Evolutionary conservation across 495 filamentous ascomycete species (phyloP).

Genomic region (Penicillium waksmanii): DNA sequence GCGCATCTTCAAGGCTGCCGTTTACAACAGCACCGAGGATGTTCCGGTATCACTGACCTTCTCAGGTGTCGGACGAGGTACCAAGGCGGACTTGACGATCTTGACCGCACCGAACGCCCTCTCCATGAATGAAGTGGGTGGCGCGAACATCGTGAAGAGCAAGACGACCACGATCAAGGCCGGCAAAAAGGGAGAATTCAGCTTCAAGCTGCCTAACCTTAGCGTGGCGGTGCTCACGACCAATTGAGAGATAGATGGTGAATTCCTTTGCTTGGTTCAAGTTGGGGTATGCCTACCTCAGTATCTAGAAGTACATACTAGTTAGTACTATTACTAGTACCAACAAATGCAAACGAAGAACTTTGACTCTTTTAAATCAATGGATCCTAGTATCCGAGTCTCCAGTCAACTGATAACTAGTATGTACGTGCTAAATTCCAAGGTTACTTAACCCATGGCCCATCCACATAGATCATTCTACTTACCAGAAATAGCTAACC

Average conservation of each 20-base stretch:
- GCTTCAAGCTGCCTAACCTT: constrained; percentile 52
- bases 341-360: neutral
- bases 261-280: no score
- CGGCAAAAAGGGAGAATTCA: constrained; percentile 47
- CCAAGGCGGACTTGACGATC: constrained; percentile 58
- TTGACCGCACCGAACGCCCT: constrained; percentile 53
- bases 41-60: constrained; percentile 57
- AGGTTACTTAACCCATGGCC: no score
- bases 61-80: constrained; percentile 50
- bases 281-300: no score
- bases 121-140: constrained; percentile 44
- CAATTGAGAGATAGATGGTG: constrained; percentile 9
- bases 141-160: constrained; percentile 47
- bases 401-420: no score
- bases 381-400: no score
- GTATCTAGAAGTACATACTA: neutral
- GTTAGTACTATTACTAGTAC: neutral
- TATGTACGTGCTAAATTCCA: no score
- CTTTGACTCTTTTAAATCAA: neutral
- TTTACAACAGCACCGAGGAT: constrained; percentile 63
- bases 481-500: no score
- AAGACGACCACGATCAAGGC: constrained; percentile 47
- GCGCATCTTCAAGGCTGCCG: constrained; percentile 63
- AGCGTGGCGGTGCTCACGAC: constrained; percentile 56
- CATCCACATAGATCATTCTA: no score